Percentiles rank a stretch among this genome's conserved stretches.
Evolutionary conservation across 2,329 filamentous ascomycete species (phyloP).

Genomic region (Zymoseptoria ardabiliae): DNA sequence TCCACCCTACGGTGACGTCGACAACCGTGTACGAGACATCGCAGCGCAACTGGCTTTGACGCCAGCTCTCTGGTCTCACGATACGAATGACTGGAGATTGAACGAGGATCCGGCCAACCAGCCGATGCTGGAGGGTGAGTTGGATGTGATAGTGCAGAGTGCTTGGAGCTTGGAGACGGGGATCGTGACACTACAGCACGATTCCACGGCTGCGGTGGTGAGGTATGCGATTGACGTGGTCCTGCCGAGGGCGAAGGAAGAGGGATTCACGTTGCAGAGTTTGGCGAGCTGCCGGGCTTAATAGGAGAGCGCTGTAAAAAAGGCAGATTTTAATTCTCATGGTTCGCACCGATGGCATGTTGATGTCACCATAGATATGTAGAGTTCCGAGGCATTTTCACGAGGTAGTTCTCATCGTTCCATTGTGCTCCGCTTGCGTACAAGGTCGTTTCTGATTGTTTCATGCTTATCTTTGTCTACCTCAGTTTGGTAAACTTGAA

Average conservation of each 20-base stretch:
- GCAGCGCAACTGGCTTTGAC: background rate
- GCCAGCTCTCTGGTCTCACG: background rate
- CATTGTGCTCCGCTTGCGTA: background rate
- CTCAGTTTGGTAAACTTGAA: background rate
- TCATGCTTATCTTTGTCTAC: background rate
- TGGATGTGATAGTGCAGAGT: background rate
- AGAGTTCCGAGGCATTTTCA: background rate
- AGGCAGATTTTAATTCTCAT: background rate
- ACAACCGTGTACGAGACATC: background rate
- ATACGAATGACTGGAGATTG: background rate
- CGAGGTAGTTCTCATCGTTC: background rate
- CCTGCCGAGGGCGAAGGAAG: background rate
- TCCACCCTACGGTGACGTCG: background rate
- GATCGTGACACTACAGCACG: background rate
- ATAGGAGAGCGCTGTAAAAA: background rate
- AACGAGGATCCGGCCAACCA: background rate
- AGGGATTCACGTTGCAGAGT: background rate
- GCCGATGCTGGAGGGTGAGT: background rate
- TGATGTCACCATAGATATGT: no score
- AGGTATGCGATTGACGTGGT: background rate
- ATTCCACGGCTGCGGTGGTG: background rate
- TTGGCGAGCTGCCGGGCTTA: background rate
- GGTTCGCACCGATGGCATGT: background rate
- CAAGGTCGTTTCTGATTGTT: background rate
- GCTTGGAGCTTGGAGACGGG: background rate